Percentiles rank a stretch among this genome's conserved stretches.
phyloP scores from a whole-genome alignment of 768 basidiomycete genomes.

The Lactifluus echinatus region DNA sequence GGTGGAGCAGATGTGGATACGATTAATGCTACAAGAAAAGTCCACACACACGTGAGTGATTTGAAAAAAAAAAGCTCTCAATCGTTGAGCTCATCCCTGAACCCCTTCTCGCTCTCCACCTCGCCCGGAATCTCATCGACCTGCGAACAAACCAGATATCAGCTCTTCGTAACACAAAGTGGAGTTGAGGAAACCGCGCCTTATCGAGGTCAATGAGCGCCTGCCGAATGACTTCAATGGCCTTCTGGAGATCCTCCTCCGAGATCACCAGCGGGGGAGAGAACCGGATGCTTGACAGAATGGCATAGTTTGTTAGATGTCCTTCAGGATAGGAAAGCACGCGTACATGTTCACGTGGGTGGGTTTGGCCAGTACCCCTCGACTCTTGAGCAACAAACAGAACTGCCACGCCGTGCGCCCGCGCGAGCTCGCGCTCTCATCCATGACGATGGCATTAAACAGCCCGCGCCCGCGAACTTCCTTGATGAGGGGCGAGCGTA shows the following conservation, averaged over 20 bases:
- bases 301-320: not conserved
- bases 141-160: constrained; percentile 23
- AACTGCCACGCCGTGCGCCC: constrained; percentile 93
- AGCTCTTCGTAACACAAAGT: constrained; percentile 23
- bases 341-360: constrained; percentile 91
- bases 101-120: constrained; percentile 51
- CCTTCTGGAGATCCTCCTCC: constrained; percentile 74
- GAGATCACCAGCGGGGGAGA: constrained; percentile 92
- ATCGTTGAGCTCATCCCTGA: constrained; percentile 32
- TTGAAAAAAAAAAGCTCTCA: constrained; percentile 13
- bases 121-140: constrained; percentile 58
- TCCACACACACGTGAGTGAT: no score
- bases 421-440: constrained; percentile 68
- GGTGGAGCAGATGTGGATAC: not conserved
- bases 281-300: constrained; percentile 70
- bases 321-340: not conserved
- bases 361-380: constrained; percentile 91
- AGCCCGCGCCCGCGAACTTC: constrained; percentile 81
- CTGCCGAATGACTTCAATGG: constrained; percentile 66
- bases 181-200: constrained; percentile 31
- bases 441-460: constrained; percentile 89
- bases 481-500: constrained; percentile 64
- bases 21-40: not conserved
- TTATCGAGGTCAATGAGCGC: constrained; percentile 74
- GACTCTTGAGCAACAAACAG: constrained; percentile 84